phyloP scores from a whole-genome alignment of 208 protist genomes.

The Tritrichomonas musculus region DNA sequence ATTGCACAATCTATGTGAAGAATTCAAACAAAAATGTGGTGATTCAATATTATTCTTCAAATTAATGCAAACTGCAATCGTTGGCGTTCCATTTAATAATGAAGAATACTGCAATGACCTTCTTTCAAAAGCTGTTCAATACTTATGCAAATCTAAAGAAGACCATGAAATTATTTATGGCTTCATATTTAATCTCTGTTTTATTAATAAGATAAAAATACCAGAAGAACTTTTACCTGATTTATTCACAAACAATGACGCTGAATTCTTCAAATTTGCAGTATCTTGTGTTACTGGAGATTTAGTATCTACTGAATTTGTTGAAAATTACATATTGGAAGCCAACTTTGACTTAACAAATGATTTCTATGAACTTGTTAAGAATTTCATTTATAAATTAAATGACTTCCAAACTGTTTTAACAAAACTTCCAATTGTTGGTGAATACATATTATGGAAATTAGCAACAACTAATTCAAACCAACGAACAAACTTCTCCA shows the following conservation, averaged over 20 bases:
- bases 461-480: not conserved
- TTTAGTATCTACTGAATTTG: not conserved
- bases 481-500: not conserved
- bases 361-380: not conserved
- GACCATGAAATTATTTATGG: not conserved
- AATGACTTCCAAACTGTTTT: not conserved
- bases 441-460: conserved; percentile 2
- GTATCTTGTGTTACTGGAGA: not conserved
- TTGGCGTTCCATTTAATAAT: too few species aligned
- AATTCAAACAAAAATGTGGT: too few species aligned
- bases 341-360: not conserved
- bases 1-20: not conserved
- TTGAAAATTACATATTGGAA: not conserved
- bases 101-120: not conserved
- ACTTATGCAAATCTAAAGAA: not conserved
- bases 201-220: not conserved
- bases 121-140: not conserved
- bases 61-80: too few species aligned
- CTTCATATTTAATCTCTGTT: not conserved
- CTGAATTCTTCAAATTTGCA: too few species aligned
- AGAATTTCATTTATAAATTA: not conserved
- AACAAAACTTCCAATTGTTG: not conserved
- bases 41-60: too few species aligned
- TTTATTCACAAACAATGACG: not conserved
- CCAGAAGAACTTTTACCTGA: not conserved